These are phyloP conservation scores for Triticum turgidum DNA, from an alignment of 176 grass and related monocot species.

Conservation along the genomic window DNA sequence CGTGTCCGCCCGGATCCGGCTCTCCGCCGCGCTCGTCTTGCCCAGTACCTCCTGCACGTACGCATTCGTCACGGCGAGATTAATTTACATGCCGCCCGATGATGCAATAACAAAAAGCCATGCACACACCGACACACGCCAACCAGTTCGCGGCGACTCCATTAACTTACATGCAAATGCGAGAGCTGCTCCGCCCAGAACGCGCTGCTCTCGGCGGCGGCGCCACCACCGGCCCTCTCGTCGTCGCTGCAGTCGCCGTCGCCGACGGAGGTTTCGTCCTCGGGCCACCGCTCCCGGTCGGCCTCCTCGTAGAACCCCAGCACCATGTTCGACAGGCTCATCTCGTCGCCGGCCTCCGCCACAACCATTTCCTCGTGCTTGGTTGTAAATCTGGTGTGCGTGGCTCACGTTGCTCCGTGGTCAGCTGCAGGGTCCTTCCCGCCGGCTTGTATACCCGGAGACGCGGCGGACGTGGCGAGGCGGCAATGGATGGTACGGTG, in stretches of 20 bases:
- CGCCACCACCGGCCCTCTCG: not conserved
- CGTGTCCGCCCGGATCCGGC: constrained; percentile 39
- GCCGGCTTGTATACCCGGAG: constrained; percentile 19
- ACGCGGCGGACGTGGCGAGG: constrained; percentile 20
- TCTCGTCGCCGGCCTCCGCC: constrained; percentile 12
- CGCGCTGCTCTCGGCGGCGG: constrained; percentile 22
- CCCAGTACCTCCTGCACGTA: constrained; percentile 47
- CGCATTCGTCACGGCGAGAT: constrained; percentile 19
- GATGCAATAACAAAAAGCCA: not conserved
- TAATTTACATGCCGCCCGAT: not conserved
- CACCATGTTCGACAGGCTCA: constrained; percentile 62
- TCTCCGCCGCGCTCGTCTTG: constrained; percentile 59
- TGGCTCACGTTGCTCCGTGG: not conserved
- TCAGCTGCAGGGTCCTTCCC: not conserved
- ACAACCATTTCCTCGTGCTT: not conserved
- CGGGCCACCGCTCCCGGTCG: constrained; percentile 27
- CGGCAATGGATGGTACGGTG: constrained; percentile 9
- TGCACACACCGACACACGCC: not conserved
- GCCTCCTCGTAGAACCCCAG: constrained; percentile 64
- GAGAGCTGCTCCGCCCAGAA: constrained; percentile 63
- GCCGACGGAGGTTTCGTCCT: not conserved
- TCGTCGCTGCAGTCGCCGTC: not conserved
- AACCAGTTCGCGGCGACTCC: not conserved
- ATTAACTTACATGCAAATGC: constrained; percentile 42
- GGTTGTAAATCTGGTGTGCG: not conserved